These are phyloP conservation scores for Trichosporon coremiiforme DNA, from an alignment of 1,284 basidiomycete species.

Conservation along the genomic window DNA sequence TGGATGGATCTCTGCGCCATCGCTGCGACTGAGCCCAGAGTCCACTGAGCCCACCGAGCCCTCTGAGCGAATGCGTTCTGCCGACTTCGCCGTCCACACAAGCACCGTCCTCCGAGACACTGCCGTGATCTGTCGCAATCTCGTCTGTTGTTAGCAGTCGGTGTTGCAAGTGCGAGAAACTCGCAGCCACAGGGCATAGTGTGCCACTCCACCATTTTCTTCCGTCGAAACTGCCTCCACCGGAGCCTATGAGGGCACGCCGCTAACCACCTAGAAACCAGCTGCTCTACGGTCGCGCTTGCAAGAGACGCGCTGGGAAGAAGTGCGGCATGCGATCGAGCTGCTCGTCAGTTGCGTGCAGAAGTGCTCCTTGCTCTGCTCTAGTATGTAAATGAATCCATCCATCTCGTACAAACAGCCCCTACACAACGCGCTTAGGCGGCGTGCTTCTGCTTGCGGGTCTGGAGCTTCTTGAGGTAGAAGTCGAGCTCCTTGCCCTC, in stretches of 20 bases:
- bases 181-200: neutral
- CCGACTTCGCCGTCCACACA: too few species aligned
- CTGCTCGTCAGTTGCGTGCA: neutral
- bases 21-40: too few species aligned
- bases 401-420: slow-evolving; percentile 39
- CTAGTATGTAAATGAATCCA: slow-evolving; percentile 32
- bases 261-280: neutral
- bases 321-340: too few species aligned
- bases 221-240: neutral
- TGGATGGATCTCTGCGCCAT: too few species aligned
- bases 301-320: too few species aligned
- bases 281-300: too few species aligned
- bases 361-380: neutral
- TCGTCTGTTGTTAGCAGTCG: too few species aligned
- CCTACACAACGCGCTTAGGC: slow-evolving; percentile 42
- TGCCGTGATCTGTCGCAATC: too few species aligned
- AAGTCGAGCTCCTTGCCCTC: slow-evolving; percentile 98
- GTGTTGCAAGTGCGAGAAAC: too few species aligned
- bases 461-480: slow-evolving; percentile 87
- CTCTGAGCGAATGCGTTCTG: too few species aligned
- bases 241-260: neutral
- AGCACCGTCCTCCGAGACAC: too few species aligned
- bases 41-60: too few species aligned
- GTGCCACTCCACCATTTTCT: neutral
- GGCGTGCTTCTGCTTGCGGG: slow-evolving; percentile 88